These are phyloP conservation scores for Cercophora samala DNA, from an alignment of 495 filamentous ascomycete species.

Conservation along the genomic window DNA sequence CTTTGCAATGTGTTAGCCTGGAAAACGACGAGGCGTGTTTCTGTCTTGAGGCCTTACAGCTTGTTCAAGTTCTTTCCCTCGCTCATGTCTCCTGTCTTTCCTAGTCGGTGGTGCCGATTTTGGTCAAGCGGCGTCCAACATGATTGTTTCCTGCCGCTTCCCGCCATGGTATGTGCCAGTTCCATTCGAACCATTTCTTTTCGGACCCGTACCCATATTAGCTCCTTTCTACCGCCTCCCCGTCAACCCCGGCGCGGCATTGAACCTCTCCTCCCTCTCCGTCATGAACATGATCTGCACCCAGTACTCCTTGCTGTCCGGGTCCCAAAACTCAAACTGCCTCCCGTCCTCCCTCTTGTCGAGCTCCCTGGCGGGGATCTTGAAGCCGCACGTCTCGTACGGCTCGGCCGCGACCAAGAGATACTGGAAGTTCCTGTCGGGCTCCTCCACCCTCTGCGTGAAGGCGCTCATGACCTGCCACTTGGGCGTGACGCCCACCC, in stretches of 20 bases:
- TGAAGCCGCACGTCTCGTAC: slow-evolving; percentile 96
- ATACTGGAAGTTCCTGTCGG: slow-evolving; percentile 92
- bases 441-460: slow-evolving; percentile 92
- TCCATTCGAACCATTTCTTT: no score
- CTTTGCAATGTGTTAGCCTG: neutral
- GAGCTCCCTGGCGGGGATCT: slow-evolving; percentile 91
- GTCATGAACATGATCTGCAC: slow-evolving; percentile 99
- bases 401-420: slow-evolving; percentile 93
- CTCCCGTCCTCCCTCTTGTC: slow-evolving; percentile 70
- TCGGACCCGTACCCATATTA: neutral
- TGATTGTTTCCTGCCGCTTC: no score
- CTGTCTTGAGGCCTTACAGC: neutral
- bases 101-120: no score
- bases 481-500: slow-evolving; percentile 66
- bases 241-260: slow-evolving; percentile 83
- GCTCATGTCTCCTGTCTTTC: neutral
- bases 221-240: slow-evolving; percentile 32
- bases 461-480: slow-evolving; percentile 97
- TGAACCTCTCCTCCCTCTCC: slow-evolving; percentile 93
- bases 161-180: neutral
- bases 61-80: neutral
- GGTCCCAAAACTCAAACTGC: slow-evolving; percentile 94
- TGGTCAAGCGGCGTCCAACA: no score
- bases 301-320: slow-evolving; percentile 96
- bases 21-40: neutral